These are phyloP conservation scores for Penicillium psychrosexuale DNA, from an alignment of 2,329 filamentous ascomycete genomes.

Conservation along the genomic window DNA sequence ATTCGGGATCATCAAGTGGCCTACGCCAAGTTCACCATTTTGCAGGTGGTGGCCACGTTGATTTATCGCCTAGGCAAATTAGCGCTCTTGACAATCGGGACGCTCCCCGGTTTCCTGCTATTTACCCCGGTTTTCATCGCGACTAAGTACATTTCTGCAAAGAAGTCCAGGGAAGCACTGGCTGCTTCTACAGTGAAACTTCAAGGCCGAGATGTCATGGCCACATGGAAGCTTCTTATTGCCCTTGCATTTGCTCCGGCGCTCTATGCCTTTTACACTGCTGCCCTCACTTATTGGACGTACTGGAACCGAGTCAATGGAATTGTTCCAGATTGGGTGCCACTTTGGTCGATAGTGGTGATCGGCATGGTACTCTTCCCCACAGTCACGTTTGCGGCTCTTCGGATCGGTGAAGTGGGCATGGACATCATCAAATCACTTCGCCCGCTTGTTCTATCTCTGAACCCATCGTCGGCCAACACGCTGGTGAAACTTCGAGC, in stretches of 20 bases:
- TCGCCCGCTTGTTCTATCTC: constrained; percentile 76
- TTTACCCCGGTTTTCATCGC: constrained; percentile 86
- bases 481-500: constrained; percentile 74
- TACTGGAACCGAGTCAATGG: constrained; percentile 79
- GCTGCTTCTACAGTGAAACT: constrained; percentile 86
- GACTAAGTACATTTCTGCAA: constrained; percentile 75
- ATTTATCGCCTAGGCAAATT: constrained; percentile 80
- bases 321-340: constrained; percentile 74
- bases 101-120: constrained; percentile 79
- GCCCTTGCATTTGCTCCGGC: constrained; percentile 77
- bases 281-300: constrained; percentile 70
- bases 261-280: constrained; percentile 77
- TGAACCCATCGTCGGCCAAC: constrained; percentile 80
- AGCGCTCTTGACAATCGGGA: constrained; percentile 69
- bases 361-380: constrained; percentile 79
- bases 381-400: constrained; percentile 82
- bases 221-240: constrained; percentile 92
- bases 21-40: constrained; percentile 78
- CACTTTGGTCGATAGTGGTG: constrained; percentile 72
- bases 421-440: constrained; percentile 98
- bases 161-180: constrained; percentile 78
- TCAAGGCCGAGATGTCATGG: constrained; percentile 83
- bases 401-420: constrained; percentile 94
- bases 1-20: constrained; percentile 92
- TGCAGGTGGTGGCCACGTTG: constrained; percentile 71